phyloP scores from a whole-genome alignment of 345 rosid species.

The Populus deltoides region DNA sequence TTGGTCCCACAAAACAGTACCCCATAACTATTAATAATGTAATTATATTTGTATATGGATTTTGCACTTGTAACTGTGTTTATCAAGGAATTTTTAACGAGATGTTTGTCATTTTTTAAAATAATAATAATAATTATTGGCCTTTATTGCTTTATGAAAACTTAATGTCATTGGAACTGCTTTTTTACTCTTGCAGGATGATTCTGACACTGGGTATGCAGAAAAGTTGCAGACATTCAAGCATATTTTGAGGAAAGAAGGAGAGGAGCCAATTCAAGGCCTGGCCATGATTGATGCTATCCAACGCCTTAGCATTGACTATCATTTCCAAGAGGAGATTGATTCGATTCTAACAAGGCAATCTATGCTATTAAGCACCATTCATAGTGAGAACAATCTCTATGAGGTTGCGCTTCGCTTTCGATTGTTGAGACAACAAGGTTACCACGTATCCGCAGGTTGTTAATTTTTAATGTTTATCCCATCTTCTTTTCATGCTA shows the following conservation, averaged over 20 bases:
- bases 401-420: constrained; percentile 23
- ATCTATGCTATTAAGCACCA: background rate
- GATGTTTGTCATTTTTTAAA: background rate
- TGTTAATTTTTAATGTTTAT: too few species aligned
- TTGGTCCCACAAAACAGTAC: too few species aligned
- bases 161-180: too few species aligned
- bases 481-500: too few species aligned
- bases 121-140: too few species aligned
- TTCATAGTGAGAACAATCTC: constrained; percentile 13
- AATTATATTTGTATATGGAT: too few species aligned
- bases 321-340: constrained; percentile 35
- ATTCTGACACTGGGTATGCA: background rate
- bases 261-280: constrained; percentile 14
- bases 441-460: constrained; percentile 24
- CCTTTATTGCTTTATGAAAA: too few species aligned
- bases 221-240: background rate
- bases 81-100: too few species aligned
- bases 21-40: too few species aligned
- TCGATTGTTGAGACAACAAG: constrained; percentile 24
- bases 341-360: constrained; percentile 27
- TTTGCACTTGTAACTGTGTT: too few species aligned
- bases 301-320: constrained; percentile 39
- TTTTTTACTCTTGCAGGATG: background rate
- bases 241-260: background rate
- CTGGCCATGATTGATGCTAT: constrained; percentile 40